Evolutionary conservation across 306 rosid species (phyloP), one percentile per base, ranked within the genome.

Genomic region (Leucaena leucocephala): DNA sequence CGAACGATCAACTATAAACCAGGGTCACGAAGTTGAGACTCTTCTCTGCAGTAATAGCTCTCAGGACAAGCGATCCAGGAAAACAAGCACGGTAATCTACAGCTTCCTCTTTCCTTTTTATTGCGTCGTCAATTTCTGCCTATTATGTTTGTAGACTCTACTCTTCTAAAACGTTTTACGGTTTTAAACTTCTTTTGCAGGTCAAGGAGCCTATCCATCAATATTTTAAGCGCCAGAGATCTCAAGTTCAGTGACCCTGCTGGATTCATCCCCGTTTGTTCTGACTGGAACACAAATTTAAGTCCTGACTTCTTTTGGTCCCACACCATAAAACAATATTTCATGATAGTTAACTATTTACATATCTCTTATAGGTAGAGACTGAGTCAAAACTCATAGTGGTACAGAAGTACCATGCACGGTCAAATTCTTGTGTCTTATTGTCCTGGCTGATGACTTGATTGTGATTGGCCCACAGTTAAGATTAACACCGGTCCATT

Each of bases 131-230:
- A 74, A 33, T 75, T 46, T 59, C 67, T 75, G 75, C 52, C n/a
- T 54, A 74, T n/a, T 44, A 42, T 59, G 48, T 63, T 72, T 61
- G 50, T 33, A 44, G 11, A 55, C 13, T 4, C 70, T 39, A 45
- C 38, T 69, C 79, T 63, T 54, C 63, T 21, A 15, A 9, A 22
- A 58, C 68, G 40, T 49, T 55, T 52, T 55, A 7, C 4, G 5
- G 7, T 38, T 61, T 61, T 74, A 35, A 74, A 1, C 45, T 62
- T 43, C 64, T 52, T 68, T 81, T 83, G 81, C 87, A 95, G 99
- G 99, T 91, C 74, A 93, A 82, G 87, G 99, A 95, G 80, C 97
- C 97, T 50, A 91, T 95, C 78, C 88, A 85, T 77, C 99, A 95
- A 84, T 66, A 87, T 81, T 8, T 74, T 71, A 95, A 93, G 84